Conservation (phyloP, 495 filamentous ascomycete species). For the Podospora appendiculata region DNA sequence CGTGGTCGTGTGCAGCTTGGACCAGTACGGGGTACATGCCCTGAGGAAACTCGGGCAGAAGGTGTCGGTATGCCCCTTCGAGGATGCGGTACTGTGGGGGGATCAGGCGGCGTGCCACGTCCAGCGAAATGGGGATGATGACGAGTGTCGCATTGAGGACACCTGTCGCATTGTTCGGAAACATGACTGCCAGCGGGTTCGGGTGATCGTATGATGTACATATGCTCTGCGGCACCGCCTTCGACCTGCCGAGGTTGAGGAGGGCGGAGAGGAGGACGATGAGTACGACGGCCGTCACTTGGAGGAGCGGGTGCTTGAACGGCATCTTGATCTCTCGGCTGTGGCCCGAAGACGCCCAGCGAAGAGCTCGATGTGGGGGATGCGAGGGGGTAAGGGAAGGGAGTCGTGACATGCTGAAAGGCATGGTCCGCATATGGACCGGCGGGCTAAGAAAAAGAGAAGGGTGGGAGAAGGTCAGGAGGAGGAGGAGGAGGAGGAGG, state of each 20-base stretch:
- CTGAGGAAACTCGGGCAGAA: constrained; percentile 31
- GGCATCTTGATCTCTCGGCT: constrained; percentile 16
- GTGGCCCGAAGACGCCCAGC: constrained; percentile 14
- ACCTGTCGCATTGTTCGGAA: constrained; percentile 31
- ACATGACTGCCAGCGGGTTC: constrained; percentile 27
- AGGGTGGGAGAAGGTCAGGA: not conserved
- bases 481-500: not conserved
- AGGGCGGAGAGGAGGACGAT: constrained; percentile 17
- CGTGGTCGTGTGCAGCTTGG: constrained; percentile 37
- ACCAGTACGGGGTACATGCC: constrained; percentile 38
- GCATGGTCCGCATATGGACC: constrained; percentile 10
- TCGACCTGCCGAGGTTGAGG: constrained; percentile 15
- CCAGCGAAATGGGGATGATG: constrained; percentile 33
- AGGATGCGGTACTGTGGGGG: constrained; percentile 30
- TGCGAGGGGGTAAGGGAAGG: constrained; percentile 12
- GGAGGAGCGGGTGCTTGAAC: constrained; percentile 13
- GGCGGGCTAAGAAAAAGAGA: too few species aligned
- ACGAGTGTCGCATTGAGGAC: constrained; percentile 33
- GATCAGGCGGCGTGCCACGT: constrained; percentile 24
- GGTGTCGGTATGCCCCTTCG: constrained; percentile 27
- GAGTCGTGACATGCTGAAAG: constrained; percentile 20
- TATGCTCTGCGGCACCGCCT: constrained; percentile 11
- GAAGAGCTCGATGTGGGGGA: constrained; percentile 5
- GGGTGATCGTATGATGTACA: constrained; percentile 28
- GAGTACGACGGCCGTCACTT: constrained; percentile 14